phyloP scores from a whole-genome alignment of 2,329 filamentous ascomycete genomes.

The Aureobasidium melanogenum region DNA sequence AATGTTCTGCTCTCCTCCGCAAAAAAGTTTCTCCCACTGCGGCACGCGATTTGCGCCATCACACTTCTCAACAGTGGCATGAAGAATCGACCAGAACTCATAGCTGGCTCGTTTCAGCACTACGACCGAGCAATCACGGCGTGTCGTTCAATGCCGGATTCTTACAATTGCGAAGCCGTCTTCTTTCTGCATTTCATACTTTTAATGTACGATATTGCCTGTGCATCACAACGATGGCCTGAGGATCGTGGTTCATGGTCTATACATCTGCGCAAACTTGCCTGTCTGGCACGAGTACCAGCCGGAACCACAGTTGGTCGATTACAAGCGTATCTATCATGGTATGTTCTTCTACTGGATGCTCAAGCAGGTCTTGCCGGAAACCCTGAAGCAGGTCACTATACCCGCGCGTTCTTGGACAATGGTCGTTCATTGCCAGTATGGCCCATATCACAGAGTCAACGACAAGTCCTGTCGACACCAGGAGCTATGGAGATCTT shows the following conservation, averaged over 20 bases:
- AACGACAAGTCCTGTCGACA: not conserved
- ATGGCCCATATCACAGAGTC: not conserved
- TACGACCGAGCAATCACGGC: conserved; percentile 9
- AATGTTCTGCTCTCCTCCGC: conserved; percentile 9
- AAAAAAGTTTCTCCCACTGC: conserved; percentile 5
- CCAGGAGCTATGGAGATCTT: not conserved
- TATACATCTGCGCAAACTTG: conserved; percentile 5
- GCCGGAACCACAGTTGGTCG: not conserved
- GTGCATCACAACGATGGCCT: conserved; percentile 9
- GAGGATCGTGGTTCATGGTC: not conserved
- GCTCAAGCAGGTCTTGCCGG: conserved; percentile 10
- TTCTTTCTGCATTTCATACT: conserved; percentile 8
- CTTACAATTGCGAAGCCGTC: not conserved
- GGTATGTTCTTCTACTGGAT: conserved; percentile 47
- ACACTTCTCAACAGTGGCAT: conserved; percentile 1
- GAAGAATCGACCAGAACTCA: conserved; percentile 13
- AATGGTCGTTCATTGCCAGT: conserved; percentile 4
- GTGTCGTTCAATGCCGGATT: conserved; percentile 27
- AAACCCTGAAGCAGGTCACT: conserved; percentile 12
- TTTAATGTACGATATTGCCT: conserved; percentile 1
- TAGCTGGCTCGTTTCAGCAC: conserved; percentile 2
- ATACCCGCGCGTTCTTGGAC: conserved; percentile 8
- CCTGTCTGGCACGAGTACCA: not conserved
- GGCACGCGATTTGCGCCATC: conserved; percentile 4
- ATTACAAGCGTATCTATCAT: conserved; percentile 34